Evolutionary conservation across 2,329 filamentous ascomycete genomes (phyloP).

Genomic region (Stylonectria norvegica): DNA sequence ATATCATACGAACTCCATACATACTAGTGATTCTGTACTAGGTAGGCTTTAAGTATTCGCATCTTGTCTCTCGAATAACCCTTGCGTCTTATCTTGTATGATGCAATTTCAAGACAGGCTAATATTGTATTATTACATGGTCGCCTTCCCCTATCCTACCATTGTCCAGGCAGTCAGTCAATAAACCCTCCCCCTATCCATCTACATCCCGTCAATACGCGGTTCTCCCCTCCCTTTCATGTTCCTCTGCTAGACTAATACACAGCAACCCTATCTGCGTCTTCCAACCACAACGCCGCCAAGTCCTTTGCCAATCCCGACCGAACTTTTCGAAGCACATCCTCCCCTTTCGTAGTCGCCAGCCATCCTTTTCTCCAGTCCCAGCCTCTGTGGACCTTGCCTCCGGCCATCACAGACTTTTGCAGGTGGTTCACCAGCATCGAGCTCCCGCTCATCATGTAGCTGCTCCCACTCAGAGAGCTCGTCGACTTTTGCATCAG

Average conservation of each 20-base stretch:
- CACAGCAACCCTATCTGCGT: slow-evolving; percentile 55
- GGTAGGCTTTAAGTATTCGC: too few species aligned
- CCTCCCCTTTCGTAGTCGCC: slow-evolving; percentile 58
- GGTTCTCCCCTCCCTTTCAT: slow-evolving; percentile 1
- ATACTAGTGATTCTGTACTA: too few species aligned
- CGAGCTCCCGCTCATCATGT: slow-evolving; percentile 70
- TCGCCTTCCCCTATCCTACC: too few species aligned
- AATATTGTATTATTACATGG: too few species aligned
- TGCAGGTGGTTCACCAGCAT: slow-evolving; percentile 63
- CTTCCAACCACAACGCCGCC: slow-evolving; percentile 64
- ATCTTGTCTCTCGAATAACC: too few species aligned
- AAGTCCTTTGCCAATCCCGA: slow-evolving; percentile 72
- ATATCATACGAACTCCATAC: too few species aligned
- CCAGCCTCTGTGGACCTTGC: slow-evolving; percentile 61
- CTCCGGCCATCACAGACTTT: slow-evolving; percentile 55
- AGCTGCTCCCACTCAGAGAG: slow-evolving; percentile 57
- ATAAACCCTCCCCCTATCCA: too few species aligned
- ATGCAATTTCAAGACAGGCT: too few species aligned
- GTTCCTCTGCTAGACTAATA: slow-evolving; percentile 31
- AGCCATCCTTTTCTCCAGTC: slow-evolving; percentile 78
- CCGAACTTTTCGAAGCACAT: slow-evolving; percentile 70
- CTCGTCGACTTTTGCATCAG: slow-evolving; percentile 59
- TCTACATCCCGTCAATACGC: too few species aligned
- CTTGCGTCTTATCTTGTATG: too few species aligned
- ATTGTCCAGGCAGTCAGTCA: too few species aligned